Evolutionary conservation across 345 rosid genomes (phyloP), one percentile per base, ranked within the genome.

Genomic region (Sisymbrium altissimum): DNA sequence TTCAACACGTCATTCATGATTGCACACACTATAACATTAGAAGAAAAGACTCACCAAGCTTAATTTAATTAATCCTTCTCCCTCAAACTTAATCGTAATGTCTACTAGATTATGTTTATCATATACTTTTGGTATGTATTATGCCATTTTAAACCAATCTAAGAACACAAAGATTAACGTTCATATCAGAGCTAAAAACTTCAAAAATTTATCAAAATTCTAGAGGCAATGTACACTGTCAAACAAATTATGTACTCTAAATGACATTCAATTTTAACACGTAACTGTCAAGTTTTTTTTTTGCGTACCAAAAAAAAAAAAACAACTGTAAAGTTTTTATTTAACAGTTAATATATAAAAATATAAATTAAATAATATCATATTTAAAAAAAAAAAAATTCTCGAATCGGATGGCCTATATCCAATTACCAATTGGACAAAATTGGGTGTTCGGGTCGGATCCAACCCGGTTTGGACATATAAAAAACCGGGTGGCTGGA

Each of bases 401-500:
- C 25, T 23, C 25, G 25, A 23, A n/a, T n/a, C n/a, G n/a, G n/a
- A n/a, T n/a, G n/a, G n/a, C n/a, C n/a, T n/a, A n/a, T n/a, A n/a
- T n/a, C n/a, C n/a, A 23, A n/a, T 19, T 23, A 53, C 27, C 58
- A 17, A 53, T 53, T 18, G 15, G 49, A 15, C 10, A 1, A 14
- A 23, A 1, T 15, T 66, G 2, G 43, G 15, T 44, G 11, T 18
- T 10, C 62, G 69, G 64, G 56, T 60, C 73, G 64, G 74, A 44
- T 68, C 70, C 14, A 23, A 75, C 43, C 64, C 63, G 49, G 64
- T 7, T 32, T 4, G 0, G 48, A 68, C 19, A 52, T 68, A 60
- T 75, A 75, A 25, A 36, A 29, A 12, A 30, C 62, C 23, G 57
- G 69, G 5, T 53, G 32, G 49, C 50, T 75, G 40, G 40, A 13